Evolutionary conservation across 257 asterid species (phyloP).

Genomic region (Gentiana straminea): DNA sequence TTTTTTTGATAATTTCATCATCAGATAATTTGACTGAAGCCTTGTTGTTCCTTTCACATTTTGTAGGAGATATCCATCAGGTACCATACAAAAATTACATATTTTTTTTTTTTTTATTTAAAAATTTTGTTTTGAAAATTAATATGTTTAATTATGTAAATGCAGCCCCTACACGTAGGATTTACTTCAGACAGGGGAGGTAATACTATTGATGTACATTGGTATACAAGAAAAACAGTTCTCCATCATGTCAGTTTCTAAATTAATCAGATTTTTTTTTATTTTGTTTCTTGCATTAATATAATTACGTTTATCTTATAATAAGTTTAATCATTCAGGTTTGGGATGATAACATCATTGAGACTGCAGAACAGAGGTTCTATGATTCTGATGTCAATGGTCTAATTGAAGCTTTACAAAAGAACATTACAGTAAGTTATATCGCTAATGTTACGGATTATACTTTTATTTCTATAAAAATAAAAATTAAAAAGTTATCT

Average conservation of each 20-base stretch:
- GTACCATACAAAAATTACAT: no score
- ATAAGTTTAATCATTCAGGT: conserved; percentile 26
- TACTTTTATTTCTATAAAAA: no score
- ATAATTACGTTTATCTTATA: no score
- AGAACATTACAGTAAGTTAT: conserved; percentile 53
- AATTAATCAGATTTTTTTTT: no score
- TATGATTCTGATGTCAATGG: conserved; percentile 36
- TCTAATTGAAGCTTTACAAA: conserved; percentile 39
- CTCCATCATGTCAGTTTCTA: conserved; percentile 59
- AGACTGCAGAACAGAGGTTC: conserved; percentile 51
- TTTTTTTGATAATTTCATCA: conserved; percentile 2
- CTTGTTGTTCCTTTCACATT: conserved; percentile 73
- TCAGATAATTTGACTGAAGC: conserved; percentile 83
- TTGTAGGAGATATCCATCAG: conserved; percentile 89
- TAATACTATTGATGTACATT: conserved; percentile 49
- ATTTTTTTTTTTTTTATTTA: no score
- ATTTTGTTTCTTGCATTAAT: no score
- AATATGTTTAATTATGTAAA: neutral
- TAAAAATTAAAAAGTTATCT: neutral
- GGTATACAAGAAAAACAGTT: conserved; percentile 63
- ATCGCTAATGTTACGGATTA: neutral
- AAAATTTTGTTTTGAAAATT: neutral
- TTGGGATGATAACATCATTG: conserved; percentile 74
- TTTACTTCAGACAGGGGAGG: conserved; percentile 22
- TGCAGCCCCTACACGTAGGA: conserved; percentile 80